Percentiles rank a stretch among this genome's conserved stretches.
Conservation (phyloP, 805 yeast genomes). For the Metschnikowia lunata region DNA sequence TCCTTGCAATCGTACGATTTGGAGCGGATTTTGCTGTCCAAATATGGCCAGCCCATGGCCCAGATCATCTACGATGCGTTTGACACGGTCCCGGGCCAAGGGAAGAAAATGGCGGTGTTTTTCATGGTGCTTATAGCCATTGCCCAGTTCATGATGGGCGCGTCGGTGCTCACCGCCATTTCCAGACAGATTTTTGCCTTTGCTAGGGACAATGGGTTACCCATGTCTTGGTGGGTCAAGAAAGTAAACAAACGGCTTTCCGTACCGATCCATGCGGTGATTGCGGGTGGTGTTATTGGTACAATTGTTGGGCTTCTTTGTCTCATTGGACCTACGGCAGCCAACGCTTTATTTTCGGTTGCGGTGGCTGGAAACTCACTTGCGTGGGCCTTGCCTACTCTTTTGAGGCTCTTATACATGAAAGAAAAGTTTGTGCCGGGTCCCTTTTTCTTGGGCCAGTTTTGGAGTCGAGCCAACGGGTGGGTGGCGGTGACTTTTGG, state of each 20-base stretch:
- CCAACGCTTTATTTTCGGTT: conserved; percentile 64
- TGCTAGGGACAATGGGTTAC: conserved; percentile 73
- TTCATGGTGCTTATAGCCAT: conserved; percentile 54
- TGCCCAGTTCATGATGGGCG: conserved; percentile 66
- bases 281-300: conserved; percentile 42
- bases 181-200: conserved; percentile 74
- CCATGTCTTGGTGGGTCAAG: conserved; percentile 47
- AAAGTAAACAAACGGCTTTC: conserved; percentile 50
- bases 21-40: conserved; percentile 18
- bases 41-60: conserved; percentile 57
- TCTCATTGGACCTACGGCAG: conserved; percentile 55
- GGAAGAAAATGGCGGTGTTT: conserved; percentile 61
- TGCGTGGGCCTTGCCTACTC: conserved; percentile 60
- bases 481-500: conserved; percentile 48
- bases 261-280: conserved; percentile 65
- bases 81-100: conserved; percentile 25
- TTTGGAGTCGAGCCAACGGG: conserved; percentile 42
- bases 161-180: conserved; percentile 56
- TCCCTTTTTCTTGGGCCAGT: conserved; percentile 56
- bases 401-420: conserved; percentile 44
- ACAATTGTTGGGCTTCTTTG: conserved; percentile 53
- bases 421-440: conserved; percentile 56
- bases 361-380: conserved; percentile 59
- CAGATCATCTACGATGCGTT: conserved; percentile 59
- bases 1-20: conserved; percentile 46